Base-by-base conservation (phyloP, 2,329 filamentous ascomycete genomes). In the Coniochaeta sp. region DNA sequence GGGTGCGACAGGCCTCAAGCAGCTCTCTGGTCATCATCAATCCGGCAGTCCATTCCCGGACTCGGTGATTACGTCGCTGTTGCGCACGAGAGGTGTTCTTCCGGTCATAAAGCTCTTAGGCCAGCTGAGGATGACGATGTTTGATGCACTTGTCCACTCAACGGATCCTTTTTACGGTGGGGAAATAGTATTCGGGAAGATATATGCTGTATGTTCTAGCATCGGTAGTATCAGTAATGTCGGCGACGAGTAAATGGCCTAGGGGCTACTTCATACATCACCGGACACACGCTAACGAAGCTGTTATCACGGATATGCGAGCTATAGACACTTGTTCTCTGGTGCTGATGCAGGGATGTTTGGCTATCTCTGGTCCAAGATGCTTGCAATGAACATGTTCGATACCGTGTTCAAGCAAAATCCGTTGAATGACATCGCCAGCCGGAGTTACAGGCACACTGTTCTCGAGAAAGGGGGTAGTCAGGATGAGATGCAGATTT, bases 301-400 rank as follows among this genome's bases (percentile, higher is more conserved):
- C 56, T 88, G 84, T 83, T 86, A 83, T n/a, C 78, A 88, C 58
- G 85, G 86, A 13, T 81, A 89, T 62, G 84, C 85, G 9, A 87
- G 82, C 0, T 89, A 90, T 63, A 85, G 86, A 10, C 87, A 91
- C 68, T 73, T 90, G 58, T 86, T 89, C 53, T 86, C 86, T 49
- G 87, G 87, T 1, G 90, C 90, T 61, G 87, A 90, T 66, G 86
- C 86, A 32, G 86, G 86, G 30, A 89, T 90, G 70, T 90, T 90
- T 64, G 78, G 79, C 56, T 83, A 83, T 60, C 67, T 83, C 30
- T 83, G 79, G 55, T 87, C 82, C 1, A 79, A 88, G 64, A 87
- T 90, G n/a, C 90, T 89, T 68, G 85, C 82, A n/a, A 77, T 83
- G 20, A 87, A 91, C 65, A 89, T 91, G 85, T 91, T 89, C 73